phyloP scores from a whole-genome alignment of 352 stramenopile genomes.

The Phytophthora vignae region DNA sequence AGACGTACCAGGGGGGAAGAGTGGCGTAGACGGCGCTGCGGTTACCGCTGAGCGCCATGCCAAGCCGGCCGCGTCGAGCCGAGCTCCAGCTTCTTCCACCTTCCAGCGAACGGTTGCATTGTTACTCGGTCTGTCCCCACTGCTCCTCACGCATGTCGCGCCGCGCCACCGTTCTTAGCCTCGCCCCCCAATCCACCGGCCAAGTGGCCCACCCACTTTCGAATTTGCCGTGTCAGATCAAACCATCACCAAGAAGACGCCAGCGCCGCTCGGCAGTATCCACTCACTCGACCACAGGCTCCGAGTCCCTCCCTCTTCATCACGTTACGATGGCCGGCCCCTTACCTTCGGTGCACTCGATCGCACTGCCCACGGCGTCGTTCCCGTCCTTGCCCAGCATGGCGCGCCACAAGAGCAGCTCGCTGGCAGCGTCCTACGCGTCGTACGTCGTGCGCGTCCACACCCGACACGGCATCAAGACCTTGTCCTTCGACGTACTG shows the following conservation, averaged over 20 bases:
- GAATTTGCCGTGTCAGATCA: conserved; percentile 44
- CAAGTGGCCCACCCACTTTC: conserved; percentile 30
- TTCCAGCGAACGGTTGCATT: neutral
- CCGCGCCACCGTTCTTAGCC: conserved; percentile 38
- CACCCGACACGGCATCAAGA: conserved; percentile 77
- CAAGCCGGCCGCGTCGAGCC: conserved; percentile 12
- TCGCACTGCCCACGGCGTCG: conserved; percentile 16
- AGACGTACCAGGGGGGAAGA: conserved; percentile 37
- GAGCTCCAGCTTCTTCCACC: conserved; percentile 28
- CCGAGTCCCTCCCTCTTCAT: conserved; percentile 18
- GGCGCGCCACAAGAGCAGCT: conserved; percentile 24
- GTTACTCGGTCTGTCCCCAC: conserved; percentile 19
- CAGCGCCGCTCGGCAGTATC: conserved; percentile 3
- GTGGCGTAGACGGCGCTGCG: conserved; percentile 15
- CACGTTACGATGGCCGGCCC: conserved; percentile 25
- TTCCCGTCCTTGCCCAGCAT: conserved; percentile 23
- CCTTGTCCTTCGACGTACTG: conserved; percentile 77
- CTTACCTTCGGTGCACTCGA: conserved; percentile 36
- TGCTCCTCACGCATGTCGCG: conserved; percentile 21
- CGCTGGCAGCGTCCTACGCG: conserved; percentile 55
- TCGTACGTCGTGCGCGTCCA: conserved; percentile 71
- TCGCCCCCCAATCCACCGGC: conserved; percentile 14
- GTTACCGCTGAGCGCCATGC: conserved; percentile 16
- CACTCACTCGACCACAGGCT: conserved; percentile 13
- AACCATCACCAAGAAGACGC: conserved; percentile 24